Base-by-base conservation (phyloP, 2,329 filamentous ascomycete genomes). In the Immersiporthe knoxdaviesiana region DNA sequence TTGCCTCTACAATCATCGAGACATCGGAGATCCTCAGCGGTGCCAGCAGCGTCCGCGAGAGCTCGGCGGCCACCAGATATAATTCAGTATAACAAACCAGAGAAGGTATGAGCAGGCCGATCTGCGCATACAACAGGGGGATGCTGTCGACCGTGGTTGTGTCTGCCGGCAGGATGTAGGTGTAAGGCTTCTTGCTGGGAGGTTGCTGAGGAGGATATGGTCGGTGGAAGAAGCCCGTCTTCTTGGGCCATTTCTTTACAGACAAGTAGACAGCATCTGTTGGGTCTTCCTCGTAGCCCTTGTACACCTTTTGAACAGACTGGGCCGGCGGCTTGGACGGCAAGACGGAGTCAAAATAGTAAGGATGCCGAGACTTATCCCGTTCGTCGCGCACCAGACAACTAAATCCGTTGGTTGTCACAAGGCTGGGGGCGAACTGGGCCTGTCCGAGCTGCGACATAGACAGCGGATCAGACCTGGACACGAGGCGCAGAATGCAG, bases 41-140 rank as follows among this genome's bases (percentile, higher is more conserved):
- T 18, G 77, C 75, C 1, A 94, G 78, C 2, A 89, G 73, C 0
- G 84, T 88, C 2, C 79, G 78, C 27, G 85, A 84, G 3, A 97
- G 80, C 60, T 85, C 80, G 5, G 86, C 80, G 0, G 90, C 91
- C 10, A 92, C 81, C 32, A 95, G 79, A 35, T 85, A 81, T 0
- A 88, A 81, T 72, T 92, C 91, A 2, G 95, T 74, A n/a, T 87
- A 87, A 72, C 93, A 87, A 21, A 92, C 81, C 47, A 97, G 87
- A 0, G 89, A 90, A 0, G 94, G 93, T 6, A 96, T 84, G 50
- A 96, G 83, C 66, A 90, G 81, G 2, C 84, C 87, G 37, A 89
- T 83, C 60, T 82, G 79, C 1, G 80, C 81, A 68, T 83, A 81
- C 10, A 77, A 77, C 8, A 81, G 74, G 0, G 84, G 81, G 2